A percentile compares a stretch with the other conserved stretches of the same genome.
These are phyloP conservation scores for Ramularia endophylla DNA, from an alignment of 2,329 filamentous ascomycete species.

Conservation along the genomic window DNA sequence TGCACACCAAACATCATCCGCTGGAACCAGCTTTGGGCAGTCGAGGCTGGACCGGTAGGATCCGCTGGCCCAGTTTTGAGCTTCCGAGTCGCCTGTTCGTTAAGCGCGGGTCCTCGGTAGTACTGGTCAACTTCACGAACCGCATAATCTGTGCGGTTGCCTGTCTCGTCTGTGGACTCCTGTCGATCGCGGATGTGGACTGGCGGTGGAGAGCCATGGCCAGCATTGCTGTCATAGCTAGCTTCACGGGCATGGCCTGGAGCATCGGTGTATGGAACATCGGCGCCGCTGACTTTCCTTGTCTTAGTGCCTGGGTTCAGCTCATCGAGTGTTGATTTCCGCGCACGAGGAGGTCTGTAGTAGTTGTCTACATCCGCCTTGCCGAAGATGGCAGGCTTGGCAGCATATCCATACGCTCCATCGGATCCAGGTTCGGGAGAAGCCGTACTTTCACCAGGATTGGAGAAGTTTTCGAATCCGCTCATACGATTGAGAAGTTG, in stretches of 20 bases:
- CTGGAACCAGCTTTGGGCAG: slow-evolving; percentile 84
- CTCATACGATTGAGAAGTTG: slow-evolving; percentile 49
- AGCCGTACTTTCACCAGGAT: slow-evolving; percentile 56
- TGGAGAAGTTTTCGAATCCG: slow-evolving; percentile 48
- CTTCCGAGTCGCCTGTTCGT: slow-evolving; percentile 73
- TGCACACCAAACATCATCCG: slow-evolving; percentile 42
- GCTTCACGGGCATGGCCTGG: slow-evolving; percentile 25
- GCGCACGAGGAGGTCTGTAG: slow-evolving; percentile 75
- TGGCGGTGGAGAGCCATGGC: slow-evolving; percentile 44
- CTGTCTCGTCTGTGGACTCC: slow-evolving; percentile 46
- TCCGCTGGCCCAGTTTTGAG: slow-evolving; percentile 92
- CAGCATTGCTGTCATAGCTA: slow-evolving; percentile 32
- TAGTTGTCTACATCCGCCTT: slow-evolving; percentile 59
- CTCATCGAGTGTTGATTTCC: slow-evolving; percentile 60
- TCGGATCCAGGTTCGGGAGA: slow-evolving; percentile 19
- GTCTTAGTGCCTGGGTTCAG: slow-evolving; percentile 38
- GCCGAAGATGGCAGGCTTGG: slow-evolving; percentile 2
- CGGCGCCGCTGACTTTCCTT: slow-evolving; percentile 35
- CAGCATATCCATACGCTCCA: slow-evolving; percentile 8
- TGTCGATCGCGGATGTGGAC: slow-evolving; percentile 49
- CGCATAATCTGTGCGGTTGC: slow-evolving; percentile 68
- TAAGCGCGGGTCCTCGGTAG: slow-evolving; percentile 83
- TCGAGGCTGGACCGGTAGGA: slow-evolving; percentile 84
- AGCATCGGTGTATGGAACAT: slow-evolving; percentile 40
- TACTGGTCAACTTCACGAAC: slow-evolving; percentile 96